Evolutionary conservation across 2,329 filamentous ascomycete genomes (phyloP), one percentile per base, ranked within the genome.

Genomic region (Alternaria tenuissima): DNA sequence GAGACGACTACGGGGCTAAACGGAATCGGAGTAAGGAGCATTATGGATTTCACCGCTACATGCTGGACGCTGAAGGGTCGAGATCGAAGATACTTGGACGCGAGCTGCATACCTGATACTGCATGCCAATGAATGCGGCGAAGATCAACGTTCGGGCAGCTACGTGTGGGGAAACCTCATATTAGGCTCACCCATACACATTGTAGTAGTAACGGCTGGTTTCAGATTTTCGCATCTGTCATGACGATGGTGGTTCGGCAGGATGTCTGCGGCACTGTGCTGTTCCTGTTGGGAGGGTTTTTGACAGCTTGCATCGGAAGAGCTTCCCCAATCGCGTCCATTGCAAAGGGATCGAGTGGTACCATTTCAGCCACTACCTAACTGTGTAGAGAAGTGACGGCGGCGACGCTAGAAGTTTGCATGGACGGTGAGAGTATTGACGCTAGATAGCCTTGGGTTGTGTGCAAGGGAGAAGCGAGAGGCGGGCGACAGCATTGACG

Each of bases 71-170:
- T 46, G 30, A 9, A 54, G 52, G 36, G 30, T 34, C 46, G 20
- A 36, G 30, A 48, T 48, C 6, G 30, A 7, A 7, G 14, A 36
- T 24, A 48, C 28, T 22, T 48, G 46, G 46, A 48, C 46, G 46
- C 46, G 46, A 34, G 46, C 28, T 49, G 46, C 46, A 38, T 38
- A 26, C 22, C 39, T 43, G 51, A 53, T 53, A 53, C 38, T 24
- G 34, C 43, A 8, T 16, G 53, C 22, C 39, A 34, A 8, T 49
- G 39, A 38, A 43, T 60, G 18, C 32, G 38, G 39, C 34, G 30
- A 49, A 53, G 55, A 51, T 59, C 36, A 58, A 58, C 55, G 46
- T 32, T 46, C 32, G 59, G 38, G 57, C 38, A 56, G 49, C 53
- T 47, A 42, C 26, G 24, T 42, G 30, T 39, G 52, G 53, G 42